Conservation (phyloP, 257 asterid species). For the Misopates orontium region DNA sequence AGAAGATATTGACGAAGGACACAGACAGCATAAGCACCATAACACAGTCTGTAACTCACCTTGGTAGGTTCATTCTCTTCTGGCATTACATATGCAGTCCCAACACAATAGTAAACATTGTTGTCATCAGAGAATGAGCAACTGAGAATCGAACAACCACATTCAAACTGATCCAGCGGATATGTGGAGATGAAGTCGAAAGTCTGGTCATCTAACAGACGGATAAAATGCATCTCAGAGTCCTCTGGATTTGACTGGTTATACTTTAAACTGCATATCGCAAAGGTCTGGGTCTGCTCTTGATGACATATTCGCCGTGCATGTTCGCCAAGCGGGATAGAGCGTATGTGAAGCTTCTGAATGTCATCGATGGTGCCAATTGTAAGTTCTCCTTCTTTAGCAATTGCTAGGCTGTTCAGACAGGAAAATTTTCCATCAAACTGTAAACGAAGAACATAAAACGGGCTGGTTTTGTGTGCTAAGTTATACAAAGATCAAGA, state of each 20-base stretch:
- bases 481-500: background rate
- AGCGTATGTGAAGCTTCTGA: constrained; percentile 96
- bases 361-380: constrained; percentile 97
- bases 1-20: background rate
- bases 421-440: background rate
- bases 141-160: constrained; percentile 89
- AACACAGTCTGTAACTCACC: constrained; percentile 42
- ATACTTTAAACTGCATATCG: constrained; percentile 74
- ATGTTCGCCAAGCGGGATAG: constrained; percentile 96
- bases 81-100: constrained; percentile 95
- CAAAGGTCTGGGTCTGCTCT: constrained; percentile 93
- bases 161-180: constrained; percentile 82
- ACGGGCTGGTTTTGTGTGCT: background rate
- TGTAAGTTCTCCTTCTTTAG: constrained; percentile 93
- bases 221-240: constrained; percentile 75
- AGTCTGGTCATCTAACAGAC: constrained; percentile 92
- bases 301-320: constrained; percentile 98
- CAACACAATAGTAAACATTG: constrained; percentile 86
- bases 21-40: constrained; percentile 6
- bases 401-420: constrained; percentile 86
- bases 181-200: constrained; percentile 86
- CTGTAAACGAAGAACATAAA: background rate
- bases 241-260: constrained; percentile 80
- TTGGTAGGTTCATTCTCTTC: constrained; percentile 95
- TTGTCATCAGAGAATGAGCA: constrained; percentile 93